Evolutionary conservation across 2,329 filamentous ascomycete species (phyloP).

Genomic region (Fusarium sp.): DNA sequence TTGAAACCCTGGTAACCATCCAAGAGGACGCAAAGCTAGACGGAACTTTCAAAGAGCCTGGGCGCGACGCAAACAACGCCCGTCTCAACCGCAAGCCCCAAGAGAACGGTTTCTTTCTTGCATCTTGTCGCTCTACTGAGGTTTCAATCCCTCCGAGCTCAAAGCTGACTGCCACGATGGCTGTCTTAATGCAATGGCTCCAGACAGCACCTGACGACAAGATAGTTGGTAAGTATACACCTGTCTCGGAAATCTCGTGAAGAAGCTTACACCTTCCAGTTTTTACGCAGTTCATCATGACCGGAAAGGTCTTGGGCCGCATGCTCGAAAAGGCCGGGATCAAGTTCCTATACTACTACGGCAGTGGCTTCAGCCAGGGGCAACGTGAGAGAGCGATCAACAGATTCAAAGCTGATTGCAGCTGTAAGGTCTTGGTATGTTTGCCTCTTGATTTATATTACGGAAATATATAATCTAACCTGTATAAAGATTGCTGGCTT

Average conservation of each 20-base stretch:
- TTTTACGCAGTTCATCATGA: slow-evolving; percentile 51
- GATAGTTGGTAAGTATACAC: slow-evolving; percentile 50
- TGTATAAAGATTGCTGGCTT: slow-evolving; percentile 27
- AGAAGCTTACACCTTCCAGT: slow-evolving; percentile 39
- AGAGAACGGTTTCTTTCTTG: slow-evolving; percentile 40
- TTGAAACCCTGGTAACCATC: slow-evolving; percentile 10
- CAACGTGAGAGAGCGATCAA: slow-evolving; percentile 38
- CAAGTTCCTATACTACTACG: slow-evolving; percentile 54
- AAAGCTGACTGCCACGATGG: slow-evolving; percentile 49
- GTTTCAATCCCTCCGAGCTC: slow-evolving; percentile 41
- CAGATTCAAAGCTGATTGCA: slow-evolving; percentile 27
- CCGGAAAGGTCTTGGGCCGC: slow-evolving; percentile 50
- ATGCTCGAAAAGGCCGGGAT: slow-evolving; percentile 48
- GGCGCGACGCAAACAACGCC: slow-evolving; percentile 39
- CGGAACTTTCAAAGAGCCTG: slow-evolving; percentile 26
- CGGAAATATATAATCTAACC: too few relatives aligned
- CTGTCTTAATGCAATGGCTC: slow-evolving; percentile 50
- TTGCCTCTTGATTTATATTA: neutral
- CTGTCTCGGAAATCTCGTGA: neutral
- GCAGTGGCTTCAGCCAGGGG: slow-evolving; percentile 24
- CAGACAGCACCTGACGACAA: slow-evolving; percentile 50
- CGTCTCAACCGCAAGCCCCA: slow-evolving; percentile 10
- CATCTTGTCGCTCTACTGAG: slow-evolving; percentile 4
- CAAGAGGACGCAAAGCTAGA: accelerated
- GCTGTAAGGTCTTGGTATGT: slow-evolving; percentile 52